Conservation (phyloP, 2,329 filamentous ascomycete genomes). For the Metarhizium brunneum region DNA sequence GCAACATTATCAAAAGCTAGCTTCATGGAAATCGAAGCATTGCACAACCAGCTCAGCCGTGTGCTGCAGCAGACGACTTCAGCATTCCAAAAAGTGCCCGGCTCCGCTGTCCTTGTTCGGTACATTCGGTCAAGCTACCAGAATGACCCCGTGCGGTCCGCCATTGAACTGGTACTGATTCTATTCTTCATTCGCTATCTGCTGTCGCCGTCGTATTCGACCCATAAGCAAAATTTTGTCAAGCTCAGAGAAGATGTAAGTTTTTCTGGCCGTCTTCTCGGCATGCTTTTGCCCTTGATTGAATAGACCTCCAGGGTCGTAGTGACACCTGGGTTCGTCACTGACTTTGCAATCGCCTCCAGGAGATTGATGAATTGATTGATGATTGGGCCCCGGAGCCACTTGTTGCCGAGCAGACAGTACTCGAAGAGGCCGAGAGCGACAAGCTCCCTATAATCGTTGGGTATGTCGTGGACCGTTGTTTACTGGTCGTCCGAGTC, state of each 20-base stretch:
- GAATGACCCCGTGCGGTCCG: slow-evolving; percentile 87
- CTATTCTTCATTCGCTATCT: slow-evolving; percentile 94
- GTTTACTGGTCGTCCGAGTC: not conserved
- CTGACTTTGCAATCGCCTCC: not conserved
- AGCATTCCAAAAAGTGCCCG: slow-evolving; percentile 82
- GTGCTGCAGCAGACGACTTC: slow-evolving; percentile 44
- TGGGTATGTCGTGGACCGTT: slow-evolving; percentile 49
- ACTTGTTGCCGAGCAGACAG: slow-evolving; percentile 63
- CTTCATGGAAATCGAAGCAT: slow-evolving; percentile 54
- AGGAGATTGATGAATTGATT: slow-evolving; percentile 92
- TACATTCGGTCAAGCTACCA: slow-evolving; percentile 98
- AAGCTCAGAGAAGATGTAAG: slow-evolving; percentile 69
- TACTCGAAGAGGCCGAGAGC: slow-evolving; percentile 70
- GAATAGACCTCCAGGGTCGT: not conserved
- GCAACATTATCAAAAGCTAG: not conserved
- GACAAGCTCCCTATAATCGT: slow-evolving; percentile 83
- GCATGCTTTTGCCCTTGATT: not conserved
- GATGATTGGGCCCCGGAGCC: slow-evolving; percentile 96
- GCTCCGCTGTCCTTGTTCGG: slow-evolving; percentile 85
- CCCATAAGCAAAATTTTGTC: slow-evolving; percentile 81
- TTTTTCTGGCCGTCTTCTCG: not conserved
- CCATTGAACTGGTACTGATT: slow-evolving; percentile 86
- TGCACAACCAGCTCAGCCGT: slow-evolving; percentile 41
- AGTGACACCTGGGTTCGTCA: not conserved
- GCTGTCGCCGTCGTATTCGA: slow-evolving; percentile 84